phyloP scores from a whole-genome alignment of 345 rosid species.

The Excoecaria agallocha region DNA sequence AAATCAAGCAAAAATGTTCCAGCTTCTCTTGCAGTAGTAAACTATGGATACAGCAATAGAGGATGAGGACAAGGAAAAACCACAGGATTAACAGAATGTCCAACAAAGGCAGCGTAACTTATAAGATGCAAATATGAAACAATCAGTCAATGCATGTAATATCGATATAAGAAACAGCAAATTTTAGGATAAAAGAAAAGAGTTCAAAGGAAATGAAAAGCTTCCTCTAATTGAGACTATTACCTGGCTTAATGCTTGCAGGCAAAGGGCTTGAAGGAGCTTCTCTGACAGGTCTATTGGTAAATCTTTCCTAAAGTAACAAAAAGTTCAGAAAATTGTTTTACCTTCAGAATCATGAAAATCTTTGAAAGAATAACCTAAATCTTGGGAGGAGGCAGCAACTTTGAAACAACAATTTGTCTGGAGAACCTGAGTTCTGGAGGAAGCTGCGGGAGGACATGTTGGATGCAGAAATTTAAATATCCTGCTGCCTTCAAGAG shows the following conservation, averaged over 20 bases:
- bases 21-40: background rate
- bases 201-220: background rate
- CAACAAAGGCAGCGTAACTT: background rate
- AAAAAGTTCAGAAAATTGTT: background rate
- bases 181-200: background rate
- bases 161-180: background rate
- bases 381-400: background rate
- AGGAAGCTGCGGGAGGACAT: conserved; percentile 12
- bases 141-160: background rate
- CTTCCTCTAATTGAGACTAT: background rate
- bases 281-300: conserved; percentile 5
- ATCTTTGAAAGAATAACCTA: background rate
- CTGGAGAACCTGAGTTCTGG: conserved; percentile 6
- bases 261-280: conserved; percentile 13
- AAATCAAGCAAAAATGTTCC: background rate
- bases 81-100: background rate
- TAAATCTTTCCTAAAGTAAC: conserved; percentile 10
- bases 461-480: conserved; percentile 7
- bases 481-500: conserved; percentile 17
- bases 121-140: background rate
- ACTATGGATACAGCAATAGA: background rate
- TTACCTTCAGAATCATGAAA: background rate
- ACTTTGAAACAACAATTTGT: background rate
- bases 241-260: conserved; percentile 17
- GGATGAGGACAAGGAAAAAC: background rate